Base-by-base conservation (phyloP, 2,329 filamentous ascomycete species). In the Trichoderma polysporum region DNA sequence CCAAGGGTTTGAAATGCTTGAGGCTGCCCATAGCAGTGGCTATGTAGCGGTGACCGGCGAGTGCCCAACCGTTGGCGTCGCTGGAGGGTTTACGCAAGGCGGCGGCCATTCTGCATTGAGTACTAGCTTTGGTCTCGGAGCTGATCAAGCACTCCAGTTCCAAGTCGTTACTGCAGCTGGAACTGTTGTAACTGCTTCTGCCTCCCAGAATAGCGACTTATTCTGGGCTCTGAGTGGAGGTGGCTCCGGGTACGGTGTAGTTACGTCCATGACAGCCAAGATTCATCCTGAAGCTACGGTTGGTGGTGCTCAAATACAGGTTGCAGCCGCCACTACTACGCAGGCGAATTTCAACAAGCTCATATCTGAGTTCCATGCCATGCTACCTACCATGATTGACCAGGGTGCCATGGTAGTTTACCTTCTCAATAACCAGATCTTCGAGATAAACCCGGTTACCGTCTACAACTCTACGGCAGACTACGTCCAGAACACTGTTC, bases 201-300 rank as follows among this genome's bases (percentile, higher is more conserved):
- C 76, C 1, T 61, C 63, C 4, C 29, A 68, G 41, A 64, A 76
- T 1, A 67, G 80, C n/a, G 86, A 89, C 65, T 78, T 90, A 10
- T 89, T 85, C 76, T 90, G 86, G 86, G 87, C 87, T 7, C 76
- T 88, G 3, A 79, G 79, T 41, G 86, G 86, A 9, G 85, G 86
- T 2, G 86, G 87, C 2, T 83, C 81, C 4, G 80, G 77, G 53
- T 84, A 79, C 66, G 82, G 80, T 1, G 77, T 83, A 2, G 81
- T 82, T 9, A 73, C 76, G 17, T 80, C 78, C 2, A 72, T 79
- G 60, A 76, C 75, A 1, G 74, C 79, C 29, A 76, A 76, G 12
- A 74, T 74, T 5, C 77, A 79, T 57, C 74, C 74, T 1, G 63
- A 66, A 37, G 60, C 69, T 27, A 74, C 74, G 45, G 72, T 76